Percentiles rank a stretch among this genome's conserved stretches.
phyloP scores from a whole-genome alignment of 1,139 yeast genomes.

The Suhomyces taliae region DNA sequence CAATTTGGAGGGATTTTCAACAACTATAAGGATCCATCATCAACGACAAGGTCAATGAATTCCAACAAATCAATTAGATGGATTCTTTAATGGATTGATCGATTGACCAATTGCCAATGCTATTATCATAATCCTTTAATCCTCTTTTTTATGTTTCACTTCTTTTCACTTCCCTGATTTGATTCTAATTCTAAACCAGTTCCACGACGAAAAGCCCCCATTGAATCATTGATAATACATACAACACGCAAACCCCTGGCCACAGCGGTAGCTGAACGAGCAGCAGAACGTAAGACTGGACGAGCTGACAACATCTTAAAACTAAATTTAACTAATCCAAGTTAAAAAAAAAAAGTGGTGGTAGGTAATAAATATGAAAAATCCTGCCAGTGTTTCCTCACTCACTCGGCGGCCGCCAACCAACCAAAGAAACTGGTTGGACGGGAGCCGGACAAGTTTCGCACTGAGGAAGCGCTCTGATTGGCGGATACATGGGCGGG shows the following conservation, averaged over 20 bases:
- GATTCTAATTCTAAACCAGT: not conserved
- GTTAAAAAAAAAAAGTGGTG: constrained; percentile 13
- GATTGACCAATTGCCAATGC: not conserved
- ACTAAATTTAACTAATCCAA: constrained; percentile 11
- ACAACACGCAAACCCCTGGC: constrained; percentile 64
- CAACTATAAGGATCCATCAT: too few relatives aligned
- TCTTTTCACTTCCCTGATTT: too few relatives aligned
- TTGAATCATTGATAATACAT: constrained; percentile 35
- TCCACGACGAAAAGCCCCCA: not conserved
- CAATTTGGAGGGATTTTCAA: too few relatives aligned
- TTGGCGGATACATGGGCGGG: constrained; percentile 10
- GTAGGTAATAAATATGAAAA: constrained; percentile 14
- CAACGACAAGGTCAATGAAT: too few relatives aligned
- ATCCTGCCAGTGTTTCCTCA: constrained; percentile 12
- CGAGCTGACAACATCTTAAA: constrained; percentile 71
- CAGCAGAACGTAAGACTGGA: constrained; percentile 79
- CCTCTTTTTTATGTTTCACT: too few relatives aligned
- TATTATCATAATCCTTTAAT: too few relatives aligned
- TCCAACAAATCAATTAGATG: not conserved
- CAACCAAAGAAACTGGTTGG: constrained; percentile 9
- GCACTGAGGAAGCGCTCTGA: constrained; percentile 10
- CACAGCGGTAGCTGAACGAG: constrained; percentile 72
- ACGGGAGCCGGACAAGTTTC: constrained; percentile 12
- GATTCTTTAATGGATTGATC: not conserved
- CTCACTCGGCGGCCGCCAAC: constrained; percentile 13